A percentile compares a stretch with the other conserved stretches of the same genome.
Conservation (phyloP, 2,329 filamentous ascomycete species). For the Exophiala dermatitidis region DNA sequence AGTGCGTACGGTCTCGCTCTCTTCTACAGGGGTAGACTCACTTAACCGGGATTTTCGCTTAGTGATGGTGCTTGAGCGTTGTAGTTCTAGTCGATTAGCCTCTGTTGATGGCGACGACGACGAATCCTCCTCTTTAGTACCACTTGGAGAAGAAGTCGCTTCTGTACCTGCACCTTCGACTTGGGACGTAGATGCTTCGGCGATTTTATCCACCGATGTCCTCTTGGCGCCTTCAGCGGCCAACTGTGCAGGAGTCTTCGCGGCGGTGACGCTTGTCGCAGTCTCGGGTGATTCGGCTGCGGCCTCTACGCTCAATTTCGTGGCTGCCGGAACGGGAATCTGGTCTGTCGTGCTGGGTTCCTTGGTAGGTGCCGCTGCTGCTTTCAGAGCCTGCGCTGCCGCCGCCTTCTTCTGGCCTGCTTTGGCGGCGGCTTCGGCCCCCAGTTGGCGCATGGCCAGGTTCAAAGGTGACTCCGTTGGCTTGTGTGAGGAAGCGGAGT, state of each 20-base stretch:
- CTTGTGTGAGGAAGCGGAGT: constrained; percentile 8
- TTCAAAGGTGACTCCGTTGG: constrained; percentile 32
- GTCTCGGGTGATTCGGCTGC: constrained; percentile 18
- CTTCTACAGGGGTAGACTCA: constrained; percentile 19
- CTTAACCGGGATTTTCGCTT: constrained; percentile 15
- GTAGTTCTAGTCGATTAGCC: constrained; percentile 19
- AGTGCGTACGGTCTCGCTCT: constrained; percentile 14
- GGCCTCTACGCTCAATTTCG: constrained; percentile 14
- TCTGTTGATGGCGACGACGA: constrained; percentile 19
- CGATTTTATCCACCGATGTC: constrained; percentile 24
- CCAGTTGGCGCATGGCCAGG: constrained; percentile 39
- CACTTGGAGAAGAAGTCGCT: constrained; percentile 7
- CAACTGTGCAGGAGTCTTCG: constrained; percentile 23
- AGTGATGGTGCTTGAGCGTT: constrained; percentile 16
- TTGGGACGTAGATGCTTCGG: neutral
- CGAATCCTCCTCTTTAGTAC: constrained; percentile 5
- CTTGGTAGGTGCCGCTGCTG: constrained; percentile 12
- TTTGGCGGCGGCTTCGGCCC: constrained; percentile 33
- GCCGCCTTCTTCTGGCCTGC: constrained; percentile 27
- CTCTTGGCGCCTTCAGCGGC: constrained; percentile 23
- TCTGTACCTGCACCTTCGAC: constrained; percentile 15
- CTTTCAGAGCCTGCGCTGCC: constrained; percentile 11
- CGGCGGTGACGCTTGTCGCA: constrained; percentile 16
- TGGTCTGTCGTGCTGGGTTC: constrained; percentile 9
- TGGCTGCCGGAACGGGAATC: constrained; percentile 11